A percentile compares a stretch with the other conserved stretches of the same genome.
Conservation (phyloP, 2,329 filamentous ascomycete species). For the Stachybotrys chartarum region DNA sequence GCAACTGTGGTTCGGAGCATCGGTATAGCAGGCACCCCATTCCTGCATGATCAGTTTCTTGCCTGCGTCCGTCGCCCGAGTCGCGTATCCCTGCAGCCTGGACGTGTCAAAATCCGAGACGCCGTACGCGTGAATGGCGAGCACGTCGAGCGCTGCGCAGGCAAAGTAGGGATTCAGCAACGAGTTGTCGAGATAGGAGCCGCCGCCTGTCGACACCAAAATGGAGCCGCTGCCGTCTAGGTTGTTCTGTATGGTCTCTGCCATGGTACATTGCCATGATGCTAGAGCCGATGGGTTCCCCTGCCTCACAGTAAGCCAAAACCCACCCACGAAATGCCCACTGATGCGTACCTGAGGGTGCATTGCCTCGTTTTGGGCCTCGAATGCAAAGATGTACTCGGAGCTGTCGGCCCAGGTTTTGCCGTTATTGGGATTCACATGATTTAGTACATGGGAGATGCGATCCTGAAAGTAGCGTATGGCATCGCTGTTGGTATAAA, state of each 20-base stretch:
- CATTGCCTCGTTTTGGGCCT: too few species aligned
- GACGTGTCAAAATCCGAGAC: constrained; percentile 14
- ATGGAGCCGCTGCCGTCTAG: constrained; percentile 8
- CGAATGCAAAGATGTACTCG: too few species aligned
- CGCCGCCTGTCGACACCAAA: constrained; percentile 12
- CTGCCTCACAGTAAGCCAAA: not conserved
- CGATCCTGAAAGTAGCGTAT: too few species aligned
- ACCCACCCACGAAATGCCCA: too few species aligned
- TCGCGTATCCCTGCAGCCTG: constrained; percentile 14
- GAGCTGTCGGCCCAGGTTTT: too few species aligned
- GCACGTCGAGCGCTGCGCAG: constrained; percentile 6
- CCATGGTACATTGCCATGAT: constrained; percentile 16
- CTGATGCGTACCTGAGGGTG: too few species aligned
- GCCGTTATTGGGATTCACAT: too few species aligned
- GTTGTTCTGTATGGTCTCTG: constrained; percentile 12
- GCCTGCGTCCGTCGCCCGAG: constrained; percentile 13
- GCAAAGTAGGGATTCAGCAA: constrained; percentile 8
- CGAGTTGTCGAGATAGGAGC: constrained; percentile 9
- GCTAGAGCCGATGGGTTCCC: constrained; percentile 7
- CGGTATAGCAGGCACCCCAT: too few species aligned
- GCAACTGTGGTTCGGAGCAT: too few species aligned
- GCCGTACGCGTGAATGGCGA: constrained; percentile 19
- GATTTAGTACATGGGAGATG: too few species aligned
- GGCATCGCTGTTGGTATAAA: too few species aligned
- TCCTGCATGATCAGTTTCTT: constrained; percentile 19